phyloP scores from a whole-genome alignment of 1,139 yeast genomes.

The Scheffersomyces titani region DNA sequence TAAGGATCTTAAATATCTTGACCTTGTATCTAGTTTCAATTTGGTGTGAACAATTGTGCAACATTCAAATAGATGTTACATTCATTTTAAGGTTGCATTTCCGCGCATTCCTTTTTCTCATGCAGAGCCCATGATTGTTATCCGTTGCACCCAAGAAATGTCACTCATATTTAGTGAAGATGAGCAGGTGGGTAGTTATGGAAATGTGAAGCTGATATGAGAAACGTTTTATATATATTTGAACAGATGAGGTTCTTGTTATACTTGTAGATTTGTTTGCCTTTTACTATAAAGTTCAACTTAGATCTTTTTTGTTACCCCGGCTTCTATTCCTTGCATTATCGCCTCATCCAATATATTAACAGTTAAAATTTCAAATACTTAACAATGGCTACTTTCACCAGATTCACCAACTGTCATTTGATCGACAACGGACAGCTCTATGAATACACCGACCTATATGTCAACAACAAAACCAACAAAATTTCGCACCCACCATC shows the following conservation, averaged over 20 bases:
- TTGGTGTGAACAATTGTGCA: background rate
- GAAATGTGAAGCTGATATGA: background rate
- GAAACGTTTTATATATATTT: background rate
- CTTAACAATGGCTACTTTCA: constrained; percentile 8
- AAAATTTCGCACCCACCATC: constrained; percentile 37
- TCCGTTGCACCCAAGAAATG: background rate
- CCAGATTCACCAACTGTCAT: constrained; percentile 50
- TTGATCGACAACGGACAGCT: constrained; percentile 54
- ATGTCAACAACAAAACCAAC: constrained; percentile 46
- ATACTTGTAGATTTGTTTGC: background rate
- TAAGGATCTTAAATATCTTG: background rate
- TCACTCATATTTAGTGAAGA: background rate
- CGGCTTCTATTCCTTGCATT: background rate
- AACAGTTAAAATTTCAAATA: background rate
- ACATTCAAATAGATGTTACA: background rate
- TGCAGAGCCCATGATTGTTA: background rate
- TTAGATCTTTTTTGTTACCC: background rate
- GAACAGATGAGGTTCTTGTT: background rate
- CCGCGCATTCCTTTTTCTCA: background rate
- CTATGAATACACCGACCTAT: constrained; percentile 41
- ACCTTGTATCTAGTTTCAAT: background rate
- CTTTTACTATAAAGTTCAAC: background rate
- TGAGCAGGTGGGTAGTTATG: background rate
- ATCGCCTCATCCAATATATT: background rate
- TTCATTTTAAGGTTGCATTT: background rate